Evolutionary conservation across 1,139 yeast genomes (phyloP), one percentile per base, ranked within the genome.

Genomic region (Saccharomyces hybrid): DNA sequence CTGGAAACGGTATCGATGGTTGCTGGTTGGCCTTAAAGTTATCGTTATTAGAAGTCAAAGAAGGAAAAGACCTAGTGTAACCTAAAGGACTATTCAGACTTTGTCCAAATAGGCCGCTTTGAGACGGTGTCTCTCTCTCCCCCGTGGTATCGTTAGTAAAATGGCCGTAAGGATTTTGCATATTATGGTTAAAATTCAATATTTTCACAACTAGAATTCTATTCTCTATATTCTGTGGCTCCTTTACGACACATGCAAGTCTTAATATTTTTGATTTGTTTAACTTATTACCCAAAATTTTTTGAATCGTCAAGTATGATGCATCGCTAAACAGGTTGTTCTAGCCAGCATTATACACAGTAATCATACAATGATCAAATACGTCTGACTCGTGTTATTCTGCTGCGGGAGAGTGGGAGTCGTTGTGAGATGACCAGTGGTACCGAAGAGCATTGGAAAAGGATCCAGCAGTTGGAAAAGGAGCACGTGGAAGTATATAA

Each of bases 401-500:
- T 3, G 23, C 23, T 20, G 23, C 4, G 23, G 23, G 23, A 3
- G 23, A 20, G 4, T 20, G 23, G 23, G 23, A 20, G 23, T 20
- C 23, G 23, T 38, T 38, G 44, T 2, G 1, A 38, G 25, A 38
- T 38, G 44, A 38, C 44, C 23, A 38, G 44, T 16, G 44, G 26
- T 16, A 38, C 44, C 3, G 44, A 8, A 38, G 44, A 38, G 44
- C 44, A 38, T 2, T 38, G 44, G 58, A 60, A 59, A 25, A 54
- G 52, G 50, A 50, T 58, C n/a, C 41, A 51, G 11, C 59, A 55
- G 9, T 57, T 68, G 9, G 70, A 68, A 49, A 52, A 56, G 32
- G 58, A 57, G 44, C 68, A 68, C 50, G 68, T 59, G 2, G 55
- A 53, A 34, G 55, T 65, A 1, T 61, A 66, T 51, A 53, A 51